phyloP scores from a whole-genome alignment of 2,329 filamentous ascomycete genomes.

The Trichoderma arundinaceum region DNA sequence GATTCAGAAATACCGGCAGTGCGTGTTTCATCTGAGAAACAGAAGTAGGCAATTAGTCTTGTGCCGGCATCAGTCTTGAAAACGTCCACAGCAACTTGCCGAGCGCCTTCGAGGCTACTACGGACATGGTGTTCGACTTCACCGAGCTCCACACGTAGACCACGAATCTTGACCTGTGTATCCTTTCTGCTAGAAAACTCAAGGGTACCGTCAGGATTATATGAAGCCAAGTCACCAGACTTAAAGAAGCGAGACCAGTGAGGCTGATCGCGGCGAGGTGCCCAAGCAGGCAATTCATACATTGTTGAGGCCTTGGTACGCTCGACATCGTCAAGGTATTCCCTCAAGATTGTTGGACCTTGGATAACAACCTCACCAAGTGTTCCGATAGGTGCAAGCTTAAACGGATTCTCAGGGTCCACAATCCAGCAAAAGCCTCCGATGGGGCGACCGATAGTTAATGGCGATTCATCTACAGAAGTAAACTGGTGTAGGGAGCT shows the following conservation, averaged over 20 bases:
- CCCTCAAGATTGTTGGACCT: conserved; percentile 53
- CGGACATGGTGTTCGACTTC: conserved; percentile 34
- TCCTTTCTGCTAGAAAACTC: conserved; percentile 58
- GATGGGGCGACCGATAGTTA: conserved; percentile 26
- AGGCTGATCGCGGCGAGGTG: conserved; percentile 12
- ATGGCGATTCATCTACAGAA: not conserved
- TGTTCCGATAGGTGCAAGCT: conserved; percentile 36
- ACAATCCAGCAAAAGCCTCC: conserved; percentile 36
- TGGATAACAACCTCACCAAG: conserved; percentile 46
- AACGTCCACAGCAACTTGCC: conserved; percentile 29
- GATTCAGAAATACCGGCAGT: not conserved
- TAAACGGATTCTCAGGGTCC: conserved; percentile 34
- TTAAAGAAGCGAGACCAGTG: conserved; percentile 45
- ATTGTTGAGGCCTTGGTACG: conserved; percentile 53
- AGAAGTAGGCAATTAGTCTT: conserved; percentile 19
- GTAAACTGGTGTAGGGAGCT: conserved; percentile 4
- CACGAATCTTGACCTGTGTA: conserved; percentile 61
- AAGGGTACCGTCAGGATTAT: conserved; percentile 48
- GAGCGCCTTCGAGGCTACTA: not conserved
- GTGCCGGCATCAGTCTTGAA: not conserved
- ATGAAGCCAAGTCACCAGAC: conserved; percentile 53
- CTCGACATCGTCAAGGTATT: conserved; percentile 50
- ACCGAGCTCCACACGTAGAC: conserved; percentile 57
- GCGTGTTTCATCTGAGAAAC: conserved; percentile 10
- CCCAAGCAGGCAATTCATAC: conserved; percentile 4